Conservation (phyloP, 208 protist genomes). For the Zelonia costaricensis region DNA sequence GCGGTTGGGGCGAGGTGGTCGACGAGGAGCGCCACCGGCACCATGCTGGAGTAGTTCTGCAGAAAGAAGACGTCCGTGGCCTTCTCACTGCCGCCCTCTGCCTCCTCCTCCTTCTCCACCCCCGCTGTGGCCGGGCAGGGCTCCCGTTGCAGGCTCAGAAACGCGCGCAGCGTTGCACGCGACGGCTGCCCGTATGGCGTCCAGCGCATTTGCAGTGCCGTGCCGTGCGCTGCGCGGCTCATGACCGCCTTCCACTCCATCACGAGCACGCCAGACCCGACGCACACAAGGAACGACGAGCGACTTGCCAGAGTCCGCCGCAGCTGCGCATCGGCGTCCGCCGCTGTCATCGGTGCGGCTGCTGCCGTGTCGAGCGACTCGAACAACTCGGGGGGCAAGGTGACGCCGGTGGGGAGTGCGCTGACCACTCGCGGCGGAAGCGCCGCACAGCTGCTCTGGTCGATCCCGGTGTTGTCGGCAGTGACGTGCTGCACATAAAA, state of each 20-base stretch:
- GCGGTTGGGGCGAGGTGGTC: constrained; percentile 23
- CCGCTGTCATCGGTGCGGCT: background rate
- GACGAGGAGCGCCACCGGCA: constrained; percentile 63
- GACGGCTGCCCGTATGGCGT: constrained; percentile 47
- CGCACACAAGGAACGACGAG: constrained; percentile 26
- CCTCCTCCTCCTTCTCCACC: background rate
- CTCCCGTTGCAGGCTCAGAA: constrained; percentile 1
- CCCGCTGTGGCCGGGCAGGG: background rate
- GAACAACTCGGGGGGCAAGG: constrained; percentile 11
- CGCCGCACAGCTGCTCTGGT: background rate
- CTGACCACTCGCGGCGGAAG: constrained; percentile 6
- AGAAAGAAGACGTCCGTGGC: constrained; percentile 43
- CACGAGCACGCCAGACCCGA: constrained; percentile 29
- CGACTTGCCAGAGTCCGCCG: background rate
- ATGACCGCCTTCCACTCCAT: constrained; percentile 41
- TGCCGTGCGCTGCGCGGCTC: constrained; percentile 14
- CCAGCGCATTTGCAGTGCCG: constrained; percentile 40
- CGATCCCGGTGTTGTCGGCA: background rate
- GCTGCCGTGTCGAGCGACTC: background rate
- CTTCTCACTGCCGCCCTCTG: background rate
- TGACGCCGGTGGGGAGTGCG: constrained; percentile 17
- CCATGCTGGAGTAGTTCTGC: constrained; percentile 85
- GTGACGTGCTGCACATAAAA: constrained; percentile 28
- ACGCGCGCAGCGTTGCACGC: constrained; percentile 18
- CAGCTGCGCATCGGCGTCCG: background rate